Percentiles rank a stretch among this genome's conserved stretches.
These are phyloP conservation scores for Teratosphaeria epicoccoides DNA, from an alignment of 2,329 filamentous ascomycete genomes.

Conservation along the genomic window DNA sequence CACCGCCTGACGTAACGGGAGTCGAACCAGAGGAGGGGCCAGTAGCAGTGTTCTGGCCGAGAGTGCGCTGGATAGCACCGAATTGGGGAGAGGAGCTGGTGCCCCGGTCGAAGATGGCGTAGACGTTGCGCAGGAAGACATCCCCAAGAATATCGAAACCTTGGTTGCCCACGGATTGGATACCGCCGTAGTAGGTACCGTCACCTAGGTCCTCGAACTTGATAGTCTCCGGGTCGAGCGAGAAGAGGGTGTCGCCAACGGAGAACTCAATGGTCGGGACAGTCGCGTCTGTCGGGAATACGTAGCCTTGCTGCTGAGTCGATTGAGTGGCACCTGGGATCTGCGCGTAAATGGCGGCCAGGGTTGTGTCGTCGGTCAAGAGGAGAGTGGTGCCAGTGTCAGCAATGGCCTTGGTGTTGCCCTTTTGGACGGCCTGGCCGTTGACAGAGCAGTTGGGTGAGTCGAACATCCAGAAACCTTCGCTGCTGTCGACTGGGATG, in stretches of 20 bases:
- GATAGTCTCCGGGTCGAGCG: constrained; percentile 53
- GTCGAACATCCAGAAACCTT: constrained; percentile 59
- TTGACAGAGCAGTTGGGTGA: constrained; percentile 49
- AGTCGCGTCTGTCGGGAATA: constrained; percentile 47
- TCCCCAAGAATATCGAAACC: constrained; percentile 55
- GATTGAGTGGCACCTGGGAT: constrained; percentile 49
- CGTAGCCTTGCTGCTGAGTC: constrained; percentile 48
- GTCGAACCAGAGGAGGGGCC: background rate
- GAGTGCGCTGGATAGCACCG: constrained; percentile 42
- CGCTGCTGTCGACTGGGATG: constrained; percentile 49
- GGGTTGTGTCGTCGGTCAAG: constrained; percentile 51
- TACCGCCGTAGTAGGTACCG: constrained; percentile 51
- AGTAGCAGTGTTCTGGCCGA: background rate
- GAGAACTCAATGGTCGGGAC: constrained; percentile 51
- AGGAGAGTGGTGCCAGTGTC: constrained; percentile 63
- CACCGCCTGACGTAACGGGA: background rate
- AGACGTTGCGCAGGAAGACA: constrained; percentile 54
- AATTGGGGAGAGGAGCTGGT: constrained; percentile 40
- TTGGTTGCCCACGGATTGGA: constrained; percentile 51
- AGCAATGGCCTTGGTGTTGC: constrained; percentile 44
- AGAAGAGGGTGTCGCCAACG: constrained; percentile 50
- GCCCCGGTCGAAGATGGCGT: constrained; percentile 54
- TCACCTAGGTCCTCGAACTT: constrained; percentile 46
- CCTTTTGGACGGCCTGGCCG: constrained; percentile 47
- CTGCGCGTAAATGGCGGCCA: constrained; percentile 51